Base-by-base conservation (phyloP, 192 early-diverging fungal genomes). In the Coemansia reversa region DNA sequence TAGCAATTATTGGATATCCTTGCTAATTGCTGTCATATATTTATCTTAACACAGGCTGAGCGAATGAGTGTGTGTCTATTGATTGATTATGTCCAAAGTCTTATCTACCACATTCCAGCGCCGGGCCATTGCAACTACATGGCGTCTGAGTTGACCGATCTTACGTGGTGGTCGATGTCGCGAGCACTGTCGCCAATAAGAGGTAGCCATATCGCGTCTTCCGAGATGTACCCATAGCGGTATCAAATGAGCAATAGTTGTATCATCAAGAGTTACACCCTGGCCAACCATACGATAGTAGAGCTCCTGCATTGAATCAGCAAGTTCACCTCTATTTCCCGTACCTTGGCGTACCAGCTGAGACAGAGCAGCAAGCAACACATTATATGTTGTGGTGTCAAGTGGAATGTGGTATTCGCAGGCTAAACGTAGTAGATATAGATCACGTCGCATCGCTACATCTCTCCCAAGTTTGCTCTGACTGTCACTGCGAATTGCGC, bases 321-420 rank as follows among this genome's bases (percentile, higher is more conserved):
- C 47, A 18, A 49, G 58, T 7, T 33, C 28, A 5, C 14, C 28
- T 35, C 47, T 35, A 19, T 16, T 39, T 20, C 35, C 54, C 51
- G 24, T 5, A 14, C 9, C 51, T 9, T 39, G 35, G 9, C 35
- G 35, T 11, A 39, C 35, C 12, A 39, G 35, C n/a, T 54, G 65
- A 20, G 69, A 67, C 8, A 68, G 23, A 19, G 48, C 18, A 25
- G 69, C 61, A 19, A 77, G 29, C 58, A 77, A 18, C 16, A 72
- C 35, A 23, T 70, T 70, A 35, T 70, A 76, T 16, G 74, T 70
- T 3, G 60, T 54, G 9, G 39, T 51, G 23, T 70, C 60, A 6
- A 70, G 58, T 14, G 22, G 53, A 12, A 70, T 51, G 0, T 7
- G 4, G 19, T 54, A 19, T n/a, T 24, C 22, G 3, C 14, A 7